A percentile compares a stretch with the other conserved stretches of the same genome.
Conservation (phyloP, 2,329 filamentous ascomycete genomes). For the Coleophoma eucalyptorum region DNA sequence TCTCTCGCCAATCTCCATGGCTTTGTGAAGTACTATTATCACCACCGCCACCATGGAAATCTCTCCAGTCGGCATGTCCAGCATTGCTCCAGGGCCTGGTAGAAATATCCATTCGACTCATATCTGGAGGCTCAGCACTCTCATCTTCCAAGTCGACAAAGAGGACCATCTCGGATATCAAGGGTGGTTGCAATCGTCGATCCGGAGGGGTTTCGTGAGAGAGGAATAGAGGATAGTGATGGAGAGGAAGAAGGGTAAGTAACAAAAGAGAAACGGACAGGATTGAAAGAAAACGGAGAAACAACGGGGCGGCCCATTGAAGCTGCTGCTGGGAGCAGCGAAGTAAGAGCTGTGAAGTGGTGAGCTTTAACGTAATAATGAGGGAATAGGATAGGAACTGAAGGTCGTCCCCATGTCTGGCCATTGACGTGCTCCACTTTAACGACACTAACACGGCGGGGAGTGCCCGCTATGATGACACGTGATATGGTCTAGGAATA, state of each 20-base stretch:
- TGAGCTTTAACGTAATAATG: not conserved
- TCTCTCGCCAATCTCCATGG: slow-evolving; percentile 3
- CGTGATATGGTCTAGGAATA: too few species aligned
- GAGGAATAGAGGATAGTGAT: slow-evolving; percentile 5
- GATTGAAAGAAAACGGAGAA: slow-evolving; percentile 4
- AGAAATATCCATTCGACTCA: slow-evolving; percentile 1
- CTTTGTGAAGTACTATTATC: not conserved
- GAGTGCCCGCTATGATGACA: too few species aligned
- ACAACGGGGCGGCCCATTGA: slow-evolving; percentile 22
- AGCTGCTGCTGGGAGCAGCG: slow-evolving; percentile 14
- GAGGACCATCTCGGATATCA: slow-evolving; percentile 22
- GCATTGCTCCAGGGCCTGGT: slow-evolving; percentile 8
- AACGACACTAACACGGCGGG: too few species aligned
- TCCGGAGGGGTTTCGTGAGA: not conserved
- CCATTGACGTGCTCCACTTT: not conserved
- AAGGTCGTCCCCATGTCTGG: not conserved
- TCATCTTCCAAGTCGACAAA: slow-evolving; percentile 29
- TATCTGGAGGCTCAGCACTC: slow-evolving; percentile 20
- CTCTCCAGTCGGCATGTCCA: slow-evolving; percentile 8
- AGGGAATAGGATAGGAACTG: not conserved
- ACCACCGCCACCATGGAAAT: slow-evolving; percentile 6
- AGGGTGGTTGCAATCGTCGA: not conserved
- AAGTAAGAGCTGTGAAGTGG: slow-evolving; percentile 1
- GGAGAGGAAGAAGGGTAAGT: not conserved
- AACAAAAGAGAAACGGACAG: not conserved